A percentile compares a stretch with the other conserved stretches of the same genome.
These are phyloP conservation scores for Leishmania braziliensis DNA, from an alignment of 208 protist genomes.

Conservation along the genomic window DNA sequence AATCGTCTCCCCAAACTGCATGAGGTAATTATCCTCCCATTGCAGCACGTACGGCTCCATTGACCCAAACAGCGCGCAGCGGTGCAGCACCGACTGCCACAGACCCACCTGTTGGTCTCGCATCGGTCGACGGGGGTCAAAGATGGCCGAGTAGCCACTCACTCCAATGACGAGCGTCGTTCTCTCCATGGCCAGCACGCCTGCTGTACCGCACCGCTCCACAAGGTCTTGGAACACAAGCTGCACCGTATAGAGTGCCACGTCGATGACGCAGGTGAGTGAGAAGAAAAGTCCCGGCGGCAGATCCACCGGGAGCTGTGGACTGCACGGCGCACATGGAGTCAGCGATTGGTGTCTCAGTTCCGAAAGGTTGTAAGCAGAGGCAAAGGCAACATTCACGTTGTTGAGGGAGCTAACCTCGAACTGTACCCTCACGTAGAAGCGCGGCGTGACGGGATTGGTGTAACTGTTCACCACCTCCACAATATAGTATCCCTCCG, in stretches of 20 bases:
- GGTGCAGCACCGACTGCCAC: constrained; percentile 65
- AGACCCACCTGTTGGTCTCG: constrained; percentile 84
- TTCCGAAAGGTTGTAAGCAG: constrained; percentile 37
- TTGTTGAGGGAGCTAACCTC: constrained; percentile 74
- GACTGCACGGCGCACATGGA: constrained; percentile 16
- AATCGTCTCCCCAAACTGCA: constrained; percentile 70
- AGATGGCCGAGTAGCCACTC: constrained; percentile 71
- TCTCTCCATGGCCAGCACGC: constrained; percentile 12
- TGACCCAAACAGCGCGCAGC: constrained; percentile 35
- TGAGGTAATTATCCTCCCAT: constrained; percentile 79
- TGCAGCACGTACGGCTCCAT: constrained; percentile 74
- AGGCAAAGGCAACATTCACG: constrained; percentile 46
- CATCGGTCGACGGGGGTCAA: constrained; percentile 66
- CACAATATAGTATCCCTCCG: constrained; percentile 69
- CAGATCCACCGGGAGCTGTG: constrained; percentile 37
- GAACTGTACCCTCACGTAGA: constrained; percentile 69
- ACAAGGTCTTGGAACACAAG: constrained; percentile 53
- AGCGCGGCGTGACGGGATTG: constrained; percentile 30
- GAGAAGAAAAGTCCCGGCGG: constrained; percentile 46
- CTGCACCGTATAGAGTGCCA: constrained; percentile 37
- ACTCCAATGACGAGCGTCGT: constrained; percentile 72
- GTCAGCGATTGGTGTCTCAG: constrained; percentile 44
- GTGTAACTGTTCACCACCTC: constrained; percentile 57
- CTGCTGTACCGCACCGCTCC: constrained; percentile 30
- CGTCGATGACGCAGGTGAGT: constrained; percentile 35